A percentile compares a stretch with the other conserved stretches of the same genome.
Conservation (phyloP, 2,329 filamentous ascomycete genomes). For the Aspergillus uvarum region DNA sequence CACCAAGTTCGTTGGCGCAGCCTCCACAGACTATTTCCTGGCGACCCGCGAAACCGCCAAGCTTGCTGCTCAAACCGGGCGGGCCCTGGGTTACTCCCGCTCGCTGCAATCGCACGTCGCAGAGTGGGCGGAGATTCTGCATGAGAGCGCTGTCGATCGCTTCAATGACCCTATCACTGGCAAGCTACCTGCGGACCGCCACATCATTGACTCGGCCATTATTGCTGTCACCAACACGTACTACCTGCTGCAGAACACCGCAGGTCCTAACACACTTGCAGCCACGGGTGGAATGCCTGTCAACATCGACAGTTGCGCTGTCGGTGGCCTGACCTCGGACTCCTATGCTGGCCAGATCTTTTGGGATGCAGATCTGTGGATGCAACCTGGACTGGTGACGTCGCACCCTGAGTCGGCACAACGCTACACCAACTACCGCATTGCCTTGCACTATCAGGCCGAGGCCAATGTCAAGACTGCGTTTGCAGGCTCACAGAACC, state of each 20-base stretch:
- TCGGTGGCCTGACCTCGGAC: constrained; percentile 67
- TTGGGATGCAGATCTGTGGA: constrained; percentile 68
- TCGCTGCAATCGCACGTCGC: constrained; percentile 57
- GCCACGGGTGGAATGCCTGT: constrained; percentile 52
- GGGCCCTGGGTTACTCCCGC: constrained; percentile 54
- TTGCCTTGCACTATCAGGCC: constrained; percentile 60
- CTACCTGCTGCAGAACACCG: constrained; percentile 51
- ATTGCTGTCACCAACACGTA: constrained; percentile 50
- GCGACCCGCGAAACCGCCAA: constrained; percentile 58
- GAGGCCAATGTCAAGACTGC: constrained; percentile 58
- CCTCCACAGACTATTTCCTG: constrained; percentile 66
- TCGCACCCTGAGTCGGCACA: constrained; percentile 62
- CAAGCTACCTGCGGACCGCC: constrained; percentile 55
- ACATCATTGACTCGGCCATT: constrained; percentile 56
- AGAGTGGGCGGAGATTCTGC: constrained; percentile 64
- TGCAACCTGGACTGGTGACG: constrained; percentile 65
- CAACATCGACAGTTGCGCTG: constrained; percentile 63
- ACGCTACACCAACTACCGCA: constrained; percentile 64
- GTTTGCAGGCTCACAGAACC: constrained; percentile 59
- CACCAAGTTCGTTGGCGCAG: constrained; percentile 67
- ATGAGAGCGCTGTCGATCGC: constrained; percentile 62
- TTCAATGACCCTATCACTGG: constrained; percentile 59
- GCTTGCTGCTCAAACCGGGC: constrained; percentile 53
- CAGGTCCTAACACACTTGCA: constrained; percentile 54
- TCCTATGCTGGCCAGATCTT: constrained; percentile 67